Evolutionary conservation across 139 green algal genomes (phyloP).

Genomic region (Dunaliella sp.): DNA sequence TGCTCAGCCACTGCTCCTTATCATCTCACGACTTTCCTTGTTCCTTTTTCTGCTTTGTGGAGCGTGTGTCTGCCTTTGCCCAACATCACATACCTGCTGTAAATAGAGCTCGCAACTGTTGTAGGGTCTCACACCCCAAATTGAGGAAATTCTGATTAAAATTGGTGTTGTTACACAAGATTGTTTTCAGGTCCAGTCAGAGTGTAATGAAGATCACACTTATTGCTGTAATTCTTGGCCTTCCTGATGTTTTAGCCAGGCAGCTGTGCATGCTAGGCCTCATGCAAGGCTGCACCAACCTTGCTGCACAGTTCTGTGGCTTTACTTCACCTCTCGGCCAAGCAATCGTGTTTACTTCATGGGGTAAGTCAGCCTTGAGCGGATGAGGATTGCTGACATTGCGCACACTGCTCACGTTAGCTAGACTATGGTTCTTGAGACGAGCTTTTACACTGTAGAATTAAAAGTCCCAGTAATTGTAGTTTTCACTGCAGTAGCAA

Average conservation of each 20-base stretch:
- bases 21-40: too few species aligned
- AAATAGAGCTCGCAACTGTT: too few species aligned
- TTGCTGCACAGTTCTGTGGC: background rate
- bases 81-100: too few species aligned
- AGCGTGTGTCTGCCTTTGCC: too few species aligned
- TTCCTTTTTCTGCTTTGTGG: too few species aligned
- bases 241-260: background rate
- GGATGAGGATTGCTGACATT: background rate
- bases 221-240: background rate
- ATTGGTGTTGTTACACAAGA: background rate
- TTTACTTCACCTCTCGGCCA: background rate
- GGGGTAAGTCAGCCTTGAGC: background rate
- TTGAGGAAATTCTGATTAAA: background rate
- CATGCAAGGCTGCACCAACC: too few species aligned
- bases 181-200: background rate
- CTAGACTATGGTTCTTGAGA: background rate
- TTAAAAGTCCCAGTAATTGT: background rate
- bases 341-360: background rate
- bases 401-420: background rate
- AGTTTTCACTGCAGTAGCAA: background rate
- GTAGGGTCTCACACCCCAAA: background rate
- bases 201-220: background rate
- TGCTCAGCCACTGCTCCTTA: too few species aligned
- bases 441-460: background rate
- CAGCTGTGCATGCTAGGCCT: background rate